phyloP scores from a whole-genome alignment of 2,329 filamentous ascomycete genomes.

The Diplodia corticola region DNA sequence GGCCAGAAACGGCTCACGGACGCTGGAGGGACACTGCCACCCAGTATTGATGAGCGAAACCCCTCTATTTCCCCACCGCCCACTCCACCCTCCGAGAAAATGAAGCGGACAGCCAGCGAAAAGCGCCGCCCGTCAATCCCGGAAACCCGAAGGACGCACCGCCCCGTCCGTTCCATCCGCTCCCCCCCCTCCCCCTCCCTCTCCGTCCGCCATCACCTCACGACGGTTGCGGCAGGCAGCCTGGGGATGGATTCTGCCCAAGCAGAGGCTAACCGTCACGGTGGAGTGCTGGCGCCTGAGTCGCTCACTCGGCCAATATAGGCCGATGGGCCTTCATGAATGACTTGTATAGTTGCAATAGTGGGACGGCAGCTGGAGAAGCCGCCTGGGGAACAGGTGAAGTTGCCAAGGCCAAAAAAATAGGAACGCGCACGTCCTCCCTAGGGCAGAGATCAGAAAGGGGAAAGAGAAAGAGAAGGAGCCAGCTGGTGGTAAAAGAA shows the following conservation, averaged over 20 bases:
- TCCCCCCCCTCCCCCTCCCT: too few species aligned
- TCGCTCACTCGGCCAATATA: background rate
- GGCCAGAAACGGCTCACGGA: background rate
- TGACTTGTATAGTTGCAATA: background rate
- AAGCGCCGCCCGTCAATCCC: background rate
- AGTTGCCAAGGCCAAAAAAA: background rate
- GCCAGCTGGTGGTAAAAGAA: conserved; percentile 17
- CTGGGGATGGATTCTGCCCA: background rate
- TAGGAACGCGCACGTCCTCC: conserved; percentile 10
- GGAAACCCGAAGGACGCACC: conserved; percentile 2
- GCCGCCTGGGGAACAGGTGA: background rate
- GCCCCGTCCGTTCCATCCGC: conserved; percentile 13
- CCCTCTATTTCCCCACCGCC: conserved; percentile 15
- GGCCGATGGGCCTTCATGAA: background rate
- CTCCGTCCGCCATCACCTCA: background rate
- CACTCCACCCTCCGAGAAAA: conserved; percentile 5
- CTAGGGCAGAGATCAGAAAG: conserved; percentile 15
- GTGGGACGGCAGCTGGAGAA: background rate
- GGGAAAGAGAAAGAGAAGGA: conserved; percentile 10
- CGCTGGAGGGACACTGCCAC: conserved; percentile 4
- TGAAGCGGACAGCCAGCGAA: background rate
- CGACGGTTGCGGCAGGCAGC: background rate
- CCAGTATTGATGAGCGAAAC: conserved; percentile 7
- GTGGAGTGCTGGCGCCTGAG: background rate
- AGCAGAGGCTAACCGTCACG: background rate